These are phyloP conservation scores for Amanita molliuscula DNA, from an alignment of 768 basidiomycete species.

Conservation along the genomic window DNA sequence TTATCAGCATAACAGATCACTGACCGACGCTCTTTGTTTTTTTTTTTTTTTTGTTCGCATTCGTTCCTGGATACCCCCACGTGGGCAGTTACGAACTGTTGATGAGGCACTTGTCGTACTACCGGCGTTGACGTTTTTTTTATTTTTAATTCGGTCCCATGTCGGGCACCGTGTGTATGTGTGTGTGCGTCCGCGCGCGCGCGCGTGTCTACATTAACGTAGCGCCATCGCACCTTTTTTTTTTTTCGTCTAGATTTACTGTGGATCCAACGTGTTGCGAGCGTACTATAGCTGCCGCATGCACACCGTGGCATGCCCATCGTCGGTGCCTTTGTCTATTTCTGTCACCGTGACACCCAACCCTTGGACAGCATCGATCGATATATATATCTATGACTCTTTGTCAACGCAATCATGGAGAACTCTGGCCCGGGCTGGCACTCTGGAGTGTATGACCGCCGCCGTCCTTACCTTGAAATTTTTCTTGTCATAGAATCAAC, in stretches of 20 bases:
- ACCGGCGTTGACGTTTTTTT: neutral
- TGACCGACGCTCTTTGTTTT: neutral
- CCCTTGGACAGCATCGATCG: neutral
- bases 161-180: neutral
- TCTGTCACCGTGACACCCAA: neutral
- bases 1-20: neutral
- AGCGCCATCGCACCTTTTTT: neutral
- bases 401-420: too few relatives aligned
- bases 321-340: neutral
- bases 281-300: too few relatives aligned
- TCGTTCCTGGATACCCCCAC: neutral
- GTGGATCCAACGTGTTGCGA: too few relatives aligned
- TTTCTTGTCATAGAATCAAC: too few relatives aligned
- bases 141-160: neutral
- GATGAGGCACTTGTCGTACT: constrained; percentile 36
- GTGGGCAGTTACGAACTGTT: constrained; percentile 37
- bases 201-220: neutral
- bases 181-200: neutral
- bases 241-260: neutral
- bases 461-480: too few relatives aligned
- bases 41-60: neutral
- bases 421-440: too few relatives aligned
- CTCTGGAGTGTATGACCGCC: too few relatives aligned
- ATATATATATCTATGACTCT: neutral
- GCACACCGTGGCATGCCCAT: too few relatives aligned